phyloP scores from a whole-genome alignment of 768 basidiomycete species.

The Podaxis mareebaensis region DNA sequence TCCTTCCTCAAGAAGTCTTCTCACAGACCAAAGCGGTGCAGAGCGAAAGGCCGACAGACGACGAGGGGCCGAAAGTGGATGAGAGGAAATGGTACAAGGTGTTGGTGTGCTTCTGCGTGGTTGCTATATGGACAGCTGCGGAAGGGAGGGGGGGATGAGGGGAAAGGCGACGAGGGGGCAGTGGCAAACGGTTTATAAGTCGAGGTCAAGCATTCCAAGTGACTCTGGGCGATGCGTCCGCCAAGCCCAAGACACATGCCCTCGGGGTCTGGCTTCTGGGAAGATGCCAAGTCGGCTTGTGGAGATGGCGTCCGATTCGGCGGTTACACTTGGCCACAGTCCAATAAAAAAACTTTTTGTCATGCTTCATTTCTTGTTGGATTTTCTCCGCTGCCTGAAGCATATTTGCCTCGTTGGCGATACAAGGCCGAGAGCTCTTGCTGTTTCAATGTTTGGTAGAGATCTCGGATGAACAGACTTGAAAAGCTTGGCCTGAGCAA shows the following conservation, averaged over 20 bases:
- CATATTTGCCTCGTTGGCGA: neutral
- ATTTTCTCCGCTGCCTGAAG: neutral
- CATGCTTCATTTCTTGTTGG: neutral
- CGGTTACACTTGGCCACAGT: neutral
- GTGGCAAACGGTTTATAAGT: slow-evolving; percentile 12
- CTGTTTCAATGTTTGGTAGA: neutral
- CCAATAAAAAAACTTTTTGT: neutral
- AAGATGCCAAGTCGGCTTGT: slow-evolving; percentile 16
- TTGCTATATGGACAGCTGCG: neutral
- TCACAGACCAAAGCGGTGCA: no score
- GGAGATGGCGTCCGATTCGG: slow-evolving; percentile 1
- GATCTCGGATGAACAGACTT: neutral
- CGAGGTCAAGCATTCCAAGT: slow-evolving; percentile 13
- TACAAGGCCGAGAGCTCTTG: neutral
- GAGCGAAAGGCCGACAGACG: neutral
- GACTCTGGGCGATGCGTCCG: slow-evolving; percentile 14
- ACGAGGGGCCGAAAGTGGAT: neutral
- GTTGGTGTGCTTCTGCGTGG: neutral
- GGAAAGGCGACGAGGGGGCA: neutral
- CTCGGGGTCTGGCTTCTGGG: slow-evolving; percentile 16
- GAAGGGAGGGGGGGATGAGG: neutral
- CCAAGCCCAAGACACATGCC: slow-evolving; percentile 17
- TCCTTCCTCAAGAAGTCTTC: neutral
- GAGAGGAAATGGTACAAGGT: neutral
- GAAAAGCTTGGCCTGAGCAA: neutral